phyloP scores from a whole-genome alignment of 805 yeast species.

The Starmerella vaccinii region DNA sequence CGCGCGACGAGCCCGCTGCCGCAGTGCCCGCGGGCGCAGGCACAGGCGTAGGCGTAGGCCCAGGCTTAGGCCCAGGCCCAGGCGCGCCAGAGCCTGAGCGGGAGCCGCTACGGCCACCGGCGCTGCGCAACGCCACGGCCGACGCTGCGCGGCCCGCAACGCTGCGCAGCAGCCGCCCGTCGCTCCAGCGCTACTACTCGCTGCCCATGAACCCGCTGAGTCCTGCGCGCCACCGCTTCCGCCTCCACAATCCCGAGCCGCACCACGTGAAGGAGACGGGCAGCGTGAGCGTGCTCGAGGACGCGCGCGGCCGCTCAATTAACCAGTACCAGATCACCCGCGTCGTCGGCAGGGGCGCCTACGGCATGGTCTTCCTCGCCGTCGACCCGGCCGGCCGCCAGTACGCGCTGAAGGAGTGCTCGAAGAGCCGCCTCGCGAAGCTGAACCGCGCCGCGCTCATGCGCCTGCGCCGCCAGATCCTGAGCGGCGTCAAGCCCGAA shows the following conservation, averaged over 20 bases:
- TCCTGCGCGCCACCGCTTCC: conserved; percentile 32
- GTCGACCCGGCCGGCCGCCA: conserved; percentile 49
- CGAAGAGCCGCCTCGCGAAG: conserved; percentile 32
- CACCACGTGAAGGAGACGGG: conserved; percentile 32
- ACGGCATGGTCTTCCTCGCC: conserved; percentile 80
- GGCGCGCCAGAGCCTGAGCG: background rate
- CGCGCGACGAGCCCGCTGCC: background rate
- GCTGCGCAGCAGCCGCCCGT: conserved; percentile 24
- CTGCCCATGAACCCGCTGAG: conserved; percentile 27
- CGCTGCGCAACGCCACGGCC: background rate
- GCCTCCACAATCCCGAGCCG: conserved; percentile 29
- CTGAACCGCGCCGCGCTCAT: conserved; percentile 27
- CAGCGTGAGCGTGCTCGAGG: conserved; percentile 25
- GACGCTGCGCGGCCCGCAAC: background rate
- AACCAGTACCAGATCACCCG: conserved; percentile 53
- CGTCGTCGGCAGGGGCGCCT: conserved; percentile 81
- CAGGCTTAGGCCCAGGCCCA: background rate
- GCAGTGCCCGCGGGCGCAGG: background rate
- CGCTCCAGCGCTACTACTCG: conserved; percentile 30
- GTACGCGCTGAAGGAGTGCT: conserved; percentile 35
- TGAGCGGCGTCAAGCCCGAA: background rate
- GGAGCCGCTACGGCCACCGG: background rate
- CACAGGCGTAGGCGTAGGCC: too few species aligned
- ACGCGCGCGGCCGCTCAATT: conserved; percentile 27
- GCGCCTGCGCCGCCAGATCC: conserved; percentile 22